Base-by-base conservation (phyloP, 2,329 filamentous ascomycete genomes). In the Ustulina deusta region DNA sequence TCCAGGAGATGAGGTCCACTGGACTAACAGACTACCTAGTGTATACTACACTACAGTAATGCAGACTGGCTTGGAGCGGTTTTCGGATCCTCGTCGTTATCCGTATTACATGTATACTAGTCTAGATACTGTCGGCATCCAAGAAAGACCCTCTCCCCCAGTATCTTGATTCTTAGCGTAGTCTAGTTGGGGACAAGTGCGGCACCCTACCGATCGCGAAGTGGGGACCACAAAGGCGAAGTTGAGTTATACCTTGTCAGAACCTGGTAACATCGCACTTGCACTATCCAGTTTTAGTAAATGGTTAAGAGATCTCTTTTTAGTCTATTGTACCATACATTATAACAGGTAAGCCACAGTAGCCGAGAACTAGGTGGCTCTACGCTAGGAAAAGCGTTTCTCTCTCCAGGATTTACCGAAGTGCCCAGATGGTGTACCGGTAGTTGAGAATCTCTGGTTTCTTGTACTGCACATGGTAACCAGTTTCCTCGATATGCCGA, bases 41-140 rank as follows among this genome's bases (percentile, higher is more conserved):
- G n/a, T n/a, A n/a, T n/a, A n/a, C n/a, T n/a, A n/a, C n/a, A n/a
- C 13, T 36, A 22, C 36, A 42, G 54, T 56, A 56, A 36, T 56
- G 55, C 49, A 52, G 38, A 59, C 61, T 34, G 27, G 17, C 49
- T 20, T 49, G 63, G 57, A 58, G 34, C 51, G n/a, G 25, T 40
- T 52, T 65, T 48, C 44, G 49, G 65, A 54, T 65, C 65, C 61
- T 59, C 65, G 54, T 60, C 29, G 40, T 64, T 58, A 40, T 51
- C 56, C 29, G 61, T 63, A 49, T 46, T 56, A n/a, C n/a, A n/a
- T n/a, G n/a, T n/a, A n/a, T n/a, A n/a, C n/a, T n/a, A n/a, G n/a
- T n/a, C n/a, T n/a, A 34, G 49, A 56, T 20, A 29, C 55, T 29
- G 48, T 25, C 48, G 62, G 10, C 56, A 55, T 49, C 63, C 42